Evolutionary conservation across 1,284 basidiomycete species (phyloP).

Genomic region (Mycena citricolor): DNA sequence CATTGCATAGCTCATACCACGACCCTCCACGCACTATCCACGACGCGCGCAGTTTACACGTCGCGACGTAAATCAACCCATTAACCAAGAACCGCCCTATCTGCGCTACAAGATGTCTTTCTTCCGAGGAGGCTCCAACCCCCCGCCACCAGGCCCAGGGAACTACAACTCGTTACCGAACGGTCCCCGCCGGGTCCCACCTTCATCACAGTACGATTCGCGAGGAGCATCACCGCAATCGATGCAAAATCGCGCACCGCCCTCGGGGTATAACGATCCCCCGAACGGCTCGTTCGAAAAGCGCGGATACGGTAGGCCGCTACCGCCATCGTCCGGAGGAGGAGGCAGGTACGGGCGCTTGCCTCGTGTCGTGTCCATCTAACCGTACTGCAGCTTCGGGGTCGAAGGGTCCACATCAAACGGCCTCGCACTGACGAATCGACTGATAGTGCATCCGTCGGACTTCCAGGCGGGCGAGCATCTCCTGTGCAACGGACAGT

Average conservation of each 20-base stretch:
- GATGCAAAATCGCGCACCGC: conserved; percentile 40
- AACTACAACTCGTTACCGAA: too few species aligned
- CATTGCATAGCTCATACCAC: too few species aligned
- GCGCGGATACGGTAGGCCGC: conserved; percentile 41
- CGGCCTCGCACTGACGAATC: conserved; percentile 77
- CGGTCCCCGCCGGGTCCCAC: conserved; percentile 49
- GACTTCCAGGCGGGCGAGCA: conserved; percentile 77
- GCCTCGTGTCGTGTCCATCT: background rate
- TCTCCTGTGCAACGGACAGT: conserved; percentile 71
- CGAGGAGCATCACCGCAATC: conserved; percentile 37
- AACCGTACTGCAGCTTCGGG: conserved; percentile 45
- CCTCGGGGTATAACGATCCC: conserved; percentile 55
- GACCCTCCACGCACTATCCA: too few species aligned
- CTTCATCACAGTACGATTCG: conserved; percentile 29
- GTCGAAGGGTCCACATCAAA: conserved; percentile 61
- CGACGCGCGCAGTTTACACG: too few species aligned
- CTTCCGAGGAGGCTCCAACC: conserved; percentile 37
- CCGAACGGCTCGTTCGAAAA: conserved; percentile 50
- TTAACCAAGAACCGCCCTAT: too few species aligned
- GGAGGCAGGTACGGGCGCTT: conserved; percentile 42
- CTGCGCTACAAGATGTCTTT: too few species aligned
- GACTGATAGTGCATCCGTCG: conserved; percentile 72
- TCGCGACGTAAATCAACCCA: too few species aligned
- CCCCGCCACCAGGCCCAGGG: too few species aligned
- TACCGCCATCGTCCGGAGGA: conserved; percentile 26